These are phyloP conservation scores for Ceratocystis papillata DNA, from an alignment of 2,329 filamentous ascomycete species.

Conservation along the genomic window DNA sequence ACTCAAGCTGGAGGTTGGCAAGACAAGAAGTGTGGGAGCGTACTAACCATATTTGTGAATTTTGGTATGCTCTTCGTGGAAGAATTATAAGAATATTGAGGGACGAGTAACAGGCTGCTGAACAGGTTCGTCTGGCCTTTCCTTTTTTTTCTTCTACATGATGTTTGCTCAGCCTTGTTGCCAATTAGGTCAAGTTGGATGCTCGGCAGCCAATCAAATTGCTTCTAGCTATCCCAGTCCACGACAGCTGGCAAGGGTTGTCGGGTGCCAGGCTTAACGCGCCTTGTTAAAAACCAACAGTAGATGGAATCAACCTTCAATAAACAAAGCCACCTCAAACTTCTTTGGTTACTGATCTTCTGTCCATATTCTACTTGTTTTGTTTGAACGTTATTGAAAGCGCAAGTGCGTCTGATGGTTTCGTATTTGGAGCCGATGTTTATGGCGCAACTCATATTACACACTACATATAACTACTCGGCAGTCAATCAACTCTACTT, in stretches of 20 bases:
- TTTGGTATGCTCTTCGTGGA: not conserved
- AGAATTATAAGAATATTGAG: not conserved
- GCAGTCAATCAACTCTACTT: not conserved
- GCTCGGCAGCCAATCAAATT: constrained; percentile 4
- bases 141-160: not conserved
- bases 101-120: not conserved
- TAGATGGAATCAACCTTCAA: not conserved
- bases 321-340: not conserved
- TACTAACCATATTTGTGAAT: constrained; percentile 15
- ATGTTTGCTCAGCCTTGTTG: constrained; percentile 11
- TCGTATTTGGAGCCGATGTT: not conserved
- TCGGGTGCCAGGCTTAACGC: not conserved
- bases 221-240: not conserved
- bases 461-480: too few relatives aligned
- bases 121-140: constrained; percentile 1
- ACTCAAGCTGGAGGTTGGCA: not conserved
- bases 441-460: not conserved
- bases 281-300: not conserved
- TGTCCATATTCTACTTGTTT: not conserved
- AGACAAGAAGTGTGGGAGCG: not conserved
- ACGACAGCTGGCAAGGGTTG: not conserved
- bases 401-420: not conserved
- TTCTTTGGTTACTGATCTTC: not conserved
- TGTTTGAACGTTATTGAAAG: not conserved
- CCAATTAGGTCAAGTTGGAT: not conserved